phyloP scores from a whole-genome alignment of 371 early-diverging fungal species.

The Chytridium lagenaria region DNA sequence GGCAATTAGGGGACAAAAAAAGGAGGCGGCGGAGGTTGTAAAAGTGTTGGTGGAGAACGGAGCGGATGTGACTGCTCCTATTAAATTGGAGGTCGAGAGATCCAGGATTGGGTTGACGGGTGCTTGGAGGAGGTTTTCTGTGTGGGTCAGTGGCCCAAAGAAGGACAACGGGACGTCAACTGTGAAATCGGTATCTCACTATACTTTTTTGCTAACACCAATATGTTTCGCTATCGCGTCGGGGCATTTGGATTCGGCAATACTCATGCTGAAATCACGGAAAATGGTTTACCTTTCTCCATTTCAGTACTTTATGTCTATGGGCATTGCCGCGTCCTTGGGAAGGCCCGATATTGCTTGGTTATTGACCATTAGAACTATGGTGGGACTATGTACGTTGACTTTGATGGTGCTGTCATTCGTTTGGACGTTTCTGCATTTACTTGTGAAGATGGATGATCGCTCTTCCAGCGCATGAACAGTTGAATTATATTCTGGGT shows the following conservation, averaged over 20 bases:
- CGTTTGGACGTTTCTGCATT: no score
- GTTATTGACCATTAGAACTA: not conserved
- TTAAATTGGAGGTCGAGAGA: conserved; percentile 14
- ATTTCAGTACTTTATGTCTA: conserved; percentile 12
- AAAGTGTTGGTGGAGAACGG: conserved; percentile 22
- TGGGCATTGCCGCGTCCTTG: not conserved
- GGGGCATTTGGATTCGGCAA: not conserved
- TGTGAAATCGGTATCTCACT: no score
- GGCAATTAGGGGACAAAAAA: conserved; percentile 22
- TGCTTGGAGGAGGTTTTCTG: not conserved
- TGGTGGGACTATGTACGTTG: no score
- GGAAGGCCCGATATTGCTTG: not conserved
- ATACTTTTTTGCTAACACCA: not conserved
- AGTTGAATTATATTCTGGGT: no score
- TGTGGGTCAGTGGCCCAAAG: no score
- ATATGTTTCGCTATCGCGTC: conserved; percentile 6
- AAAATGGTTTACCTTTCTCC: conserved; percentile 4
- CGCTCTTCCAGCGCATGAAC: no score
- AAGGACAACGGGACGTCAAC: no score
- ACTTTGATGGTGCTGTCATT: no score
- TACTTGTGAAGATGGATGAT: no score
- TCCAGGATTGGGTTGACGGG: conserved; percentile 11
- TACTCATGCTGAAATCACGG: not conserved
- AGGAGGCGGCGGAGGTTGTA: conserved; percentile 12
- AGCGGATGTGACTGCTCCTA: conserved; percentile 27